Conservation (phyloP, 2,329 filamentous ascomycete genomes). For the Aureobasidium sp. region DNA sequence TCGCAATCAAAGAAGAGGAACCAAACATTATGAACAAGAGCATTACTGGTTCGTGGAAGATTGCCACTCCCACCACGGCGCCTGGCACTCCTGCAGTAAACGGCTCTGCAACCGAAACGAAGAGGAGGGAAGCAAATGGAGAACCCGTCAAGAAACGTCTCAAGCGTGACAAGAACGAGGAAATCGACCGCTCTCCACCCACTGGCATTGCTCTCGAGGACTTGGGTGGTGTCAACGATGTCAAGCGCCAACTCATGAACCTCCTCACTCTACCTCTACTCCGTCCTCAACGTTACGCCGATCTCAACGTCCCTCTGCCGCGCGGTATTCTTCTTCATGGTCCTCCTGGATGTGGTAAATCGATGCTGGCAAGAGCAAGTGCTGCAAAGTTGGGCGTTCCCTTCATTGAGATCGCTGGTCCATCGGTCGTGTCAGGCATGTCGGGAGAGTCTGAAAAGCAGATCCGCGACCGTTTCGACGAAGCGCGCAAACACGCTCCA, state of each 20-base stretch:
- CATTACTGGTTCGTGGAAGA: slow-evolving; percentile 53
- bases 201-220: slow-evolving; percentile 62
- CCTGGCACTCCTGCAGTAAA: slow-evolving; percentile 18
- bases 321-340: slow-evolving; percentile 74
- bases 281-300: slow-evolving; percentile 57
- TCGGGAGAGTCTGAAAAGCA: slow-evolving; percentile 86
- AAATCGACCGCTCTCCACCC: slow-evolving; percentile 52
- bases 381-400: slow-evolving; percentile 69
- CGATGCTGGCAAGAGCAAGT: slow-evolving; percentile 72
- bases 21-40: slow-evolving; percentile 60
- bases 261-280: slow-evolving; percentile 68
- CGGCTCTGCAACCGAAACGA: slow-evolving; percentile 26
- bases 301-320: slow-evolving; percentile 61
- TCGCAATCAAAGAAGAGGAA: slow-evolving; percentile 23
- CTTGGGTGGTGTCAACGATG: slow-evolving; percentile 68
- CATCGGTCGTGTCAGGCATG: slow-evolving; percentile 77
- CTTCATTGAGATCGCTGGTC: slow-evolving; percentile 75
- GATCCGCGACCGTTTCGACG: slow-evolving; percentile 76
- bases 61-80: slow-evolving; percentile 26
- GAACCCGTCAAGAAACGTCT: slow-evolving; percentile 62
- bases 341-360: slow-evolving; percentile 81
- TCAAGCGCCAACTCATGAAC: slow-evolving; percentile 62
- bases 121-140: slow-evolving; percentile 55
- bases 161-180: slow-evolving; percentile 38
- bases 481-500: slow-evolving; percentile 77